These are phyloP conservation scores for Annulohypoxylon moriforme DNA, from an alignment of 495 filamentous ascomycete genomes.

Conservation along the genomic window DNA sequence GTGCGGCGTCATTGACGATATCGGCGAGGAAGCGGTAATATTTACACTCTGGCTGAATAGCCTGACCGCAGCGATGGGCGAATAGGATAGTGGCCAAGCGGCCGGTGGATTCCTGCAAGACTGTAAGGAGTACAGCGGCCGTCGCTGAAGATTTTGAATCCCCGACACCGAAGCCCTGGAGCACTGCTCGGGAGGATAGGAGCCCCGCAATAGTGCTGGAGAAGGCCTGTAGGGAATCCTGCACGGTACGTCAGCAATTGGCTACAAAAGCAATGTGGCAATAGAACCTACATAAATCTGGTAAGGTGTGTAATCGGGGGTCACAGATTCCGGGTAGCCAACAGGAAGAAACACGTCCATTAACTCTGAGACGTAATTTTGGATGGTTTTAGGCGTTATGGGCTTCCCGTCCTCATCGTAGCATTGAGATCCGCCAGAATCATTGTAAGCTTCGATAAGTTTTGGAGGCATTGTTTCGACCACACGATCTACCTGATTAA, in stretches of 20 bases:
- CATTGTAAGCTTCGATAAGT: slow-evolving; percentile 30
- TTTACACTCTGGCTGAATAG: slow-evolving; percentile 95
- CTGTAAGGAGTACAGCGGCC: slow-evolving; percentile 83
- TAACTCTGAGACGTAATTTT: slow-evolving; percentile 49
- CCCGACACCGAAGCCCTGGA: slow-evolving; percentile 93
- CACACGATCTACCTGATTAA: too few species aligned
- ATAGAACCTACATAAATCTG: slow-evolving; percentile 55
- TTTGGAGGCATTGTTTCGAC: slow-evolving; percentile 12
- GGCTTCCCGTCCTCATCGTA: slow-evolving; percentile 34
- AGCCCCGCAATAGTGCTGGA: slow-evolving; percentile 92
- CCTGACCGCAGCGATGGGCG: slow-evolving; percentile 83
- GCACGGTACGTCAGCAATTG: slow-evolving; percentile 5
- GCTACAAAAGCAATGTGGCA: background rate
- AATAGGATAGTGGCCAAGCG: slow-evolving; percentile 92
- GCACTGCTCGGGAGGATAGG: slow-evolving; percentile 86
- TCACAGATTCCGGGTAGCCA: slow-evolving; percentile 92
- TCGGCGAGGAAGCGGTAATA: slow-evolving; percentile 91
- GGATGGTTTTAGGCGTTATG: slow-evolving; percentile 11
- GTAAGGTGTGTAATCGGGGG: slow-evolving; percentile 85
- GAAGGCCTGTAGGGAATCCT: slow-evolving; percentile 95
- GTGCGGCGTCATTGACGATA: slow-evolving; percentile 90
- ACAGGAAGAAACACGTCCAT: slow-evolving; percentile 88
- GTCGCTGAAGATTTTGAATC: slow-evolving; percentile 87
- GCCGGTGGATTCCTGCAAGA: slow-evolving; percentile 86
- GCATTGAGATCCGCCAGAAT: slow-evolving; percentile 25